phyloP scores from a whole-genome alignment of 2,329 filamentous ascomycete species.

The Sphaerulina populicola region DNA sequence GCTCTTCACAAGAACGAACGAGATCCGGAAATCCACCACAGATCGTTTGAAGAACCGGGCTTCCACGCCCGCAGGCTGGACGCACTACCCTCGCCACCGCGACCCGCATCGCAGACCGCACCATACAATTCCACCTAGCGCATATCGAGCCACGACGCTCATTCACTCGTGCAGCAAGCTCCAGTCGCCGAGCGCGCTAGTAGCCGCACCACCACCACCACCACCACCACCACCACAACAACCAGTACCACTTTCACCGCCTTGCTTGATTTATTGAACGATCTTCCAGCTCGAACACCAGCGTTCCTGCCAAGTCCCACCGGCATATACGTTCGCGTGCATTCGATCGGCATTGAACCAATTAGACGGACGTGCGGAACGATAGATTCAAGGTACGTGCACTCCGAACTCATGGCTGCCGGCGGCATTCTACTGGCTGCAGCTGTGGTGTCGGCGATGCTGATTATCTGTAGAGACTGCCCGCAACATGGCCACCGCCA shows the following conservation, averaged over 20 bases:
- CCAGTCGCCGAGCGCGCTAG: neutral
- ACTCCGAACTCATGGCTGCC: slow-evolving; percentile 17
- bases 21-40: neutral
- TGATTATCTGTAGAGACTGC: neutral
- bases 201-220: neutral
- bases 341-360: neutral
- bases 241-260: neutral
- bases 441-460: neutral
- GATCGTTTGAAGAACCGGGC: neutral
- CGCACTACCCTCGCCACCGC: neutral
- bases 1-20: neutral
- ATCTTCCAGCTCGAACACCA: neutral
- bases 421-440: neutral
- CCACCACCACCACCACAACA: neutral
- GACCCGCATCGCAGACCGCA: neutral
- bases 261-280: neutral
- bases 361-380: slow-evolving; percentile 3
- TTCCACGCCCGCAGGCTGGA: neutral
- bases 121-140: neutral
- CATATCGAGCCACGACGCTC: neutral
- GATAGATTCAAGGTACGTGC: slow-evolving; percentile 15
- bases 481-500: neutral
- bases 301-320: slow-evolving; percentile 4
- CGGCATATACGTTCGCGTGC: slow-evolving; percentile 6
- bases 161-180: neutral